Evolutionary conservation across 202 grass and related monocot species (phyloP).

Genomic region (Setaria italica): DNA sequence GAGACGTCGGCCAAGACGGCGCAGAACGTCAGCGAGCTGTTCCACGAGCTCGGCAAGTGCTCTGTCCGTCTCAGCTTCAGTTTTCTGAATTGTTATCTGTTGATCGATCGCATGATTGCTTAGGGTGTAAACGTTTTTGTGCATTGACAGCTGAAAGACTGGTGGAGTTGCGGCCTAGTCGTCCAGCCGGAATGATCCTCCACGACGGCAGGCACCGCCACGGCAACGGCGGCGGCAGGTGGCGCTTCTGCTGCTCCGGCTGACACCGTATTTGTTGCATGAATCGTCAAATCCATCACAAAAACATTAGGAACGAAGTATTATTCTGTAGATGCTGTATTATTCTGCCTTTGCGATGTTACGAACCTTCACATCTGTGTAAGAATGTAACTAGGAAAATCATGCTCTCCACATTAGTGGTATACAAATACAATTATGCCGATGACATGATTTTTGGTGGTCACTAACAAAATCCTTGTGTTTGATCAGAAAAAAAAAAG

Average conservation of each 20-base stretch:
- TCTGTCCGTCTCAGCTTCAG: background rate
- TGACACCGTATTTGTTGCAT: constrained; percentile 43
- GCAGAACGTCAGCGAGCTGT: constrained; percentile 57
- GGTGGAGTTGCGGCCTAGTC: constrained; percentile 50
- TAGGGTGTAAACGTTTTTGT: background rate
- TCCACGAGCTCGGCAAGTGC: background rate
- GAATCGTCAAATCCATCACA: background rate
- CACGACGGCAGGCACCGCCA: constrained; percentile 26
- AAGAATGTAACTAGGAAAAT: background rate
- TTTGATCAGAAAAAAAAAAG: background rate
- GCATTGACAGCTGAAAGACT: constrained; percentile 65
- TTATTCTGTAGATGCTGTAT: background rate
- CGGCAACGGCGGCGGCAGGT: background rate
- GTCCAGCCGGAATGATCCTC: constrained; percentile 51
- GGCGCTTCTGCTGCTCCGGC: constrained; percentile 66
- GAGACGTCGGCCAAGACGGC: constrained; percentile 80
- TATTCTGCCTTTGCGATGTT: background rate
- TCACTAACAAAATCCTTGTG: background rate
- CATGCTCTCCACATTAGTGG: background rate
- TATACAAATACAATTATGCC: background rate
- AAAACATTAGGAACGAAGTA: background rate
- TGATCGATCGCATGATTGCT: background rate
- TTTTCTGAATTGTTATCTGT: background rate
- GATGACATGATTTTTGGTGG: background rate
- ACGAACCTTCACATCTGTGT: no score